Conservation (phyloP, 2,329 filamentous ascomycete species). For the Onygenales sp. region DNA sequence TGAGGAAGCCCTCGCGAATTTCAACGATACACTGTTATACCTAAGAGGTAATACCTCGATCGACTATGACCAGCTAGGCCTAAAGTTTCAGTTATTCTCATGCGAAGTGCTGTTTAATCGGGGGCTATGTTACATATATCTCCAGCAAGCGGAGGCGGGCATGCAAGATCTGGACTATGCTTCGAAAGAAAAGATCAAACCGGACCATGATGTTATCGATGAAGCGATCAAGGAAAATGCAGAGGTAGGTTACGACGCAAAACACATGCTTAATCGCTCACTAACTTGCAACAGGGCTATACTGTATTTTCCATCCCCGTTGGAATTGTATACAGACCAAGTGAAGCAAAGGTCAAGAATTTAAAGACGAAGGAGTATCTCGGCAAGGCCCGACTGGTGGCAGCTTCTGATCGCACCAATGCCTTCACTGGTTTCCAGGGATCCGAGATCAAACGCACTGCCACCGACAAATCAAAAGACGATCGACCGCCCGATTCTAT, state of each 20-base stretch:
- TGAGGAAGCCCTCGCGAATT: constrained; percentile 92
- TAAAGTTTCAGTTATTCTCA: constrained; percentile 93
- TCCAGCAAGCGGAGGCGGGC: constrained; percentile 82
- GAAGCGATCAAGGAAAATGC: constrained; percentile 90
- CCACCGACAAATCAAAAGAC: constrained; percentile 41
- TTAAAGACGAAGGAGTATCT: constrained; percentile 96
- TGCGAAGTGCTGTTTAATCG: constrained; percentile 98
- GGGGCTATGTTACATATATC: constrained; percentile 92
- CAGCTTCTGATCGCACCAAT: constrained; percentile 71
- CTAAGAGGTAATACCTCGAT: constrained; percentile 94
- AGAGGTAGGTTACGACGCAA: constrained; percentile 51
- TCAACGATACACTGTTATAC: constrained; percentile 95
- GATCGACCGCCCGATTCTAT: constrained; percentile 75
- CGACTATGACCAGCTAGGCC: constrained; percentile 90
- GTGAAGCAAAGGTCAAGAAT: constrained; percentile 96
- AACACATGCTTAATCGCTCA: not conserved
- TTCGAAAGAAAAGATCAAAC: constrained; percentile 89
- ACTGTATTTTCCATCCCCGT: constrained; percentile 98
- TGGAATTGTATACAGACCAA: constrained; percentile 87
- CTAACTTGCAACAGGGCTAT: constrained; percentile 57
- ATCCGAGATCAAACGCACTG: constrained; percentile 57
- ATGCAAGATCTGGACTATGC: constrained; percentile 86
- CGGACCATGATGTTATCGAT: constrained; percentile 95
- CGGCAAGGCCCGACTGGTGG: constrained; percentile 87
- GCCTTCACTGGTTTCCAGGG: constrained; percentile 75